These are phyloP conservation scores for Malus hybrid DNA, from an alignment of 331 rosid species.

Conservation along the genomic window DNA sequence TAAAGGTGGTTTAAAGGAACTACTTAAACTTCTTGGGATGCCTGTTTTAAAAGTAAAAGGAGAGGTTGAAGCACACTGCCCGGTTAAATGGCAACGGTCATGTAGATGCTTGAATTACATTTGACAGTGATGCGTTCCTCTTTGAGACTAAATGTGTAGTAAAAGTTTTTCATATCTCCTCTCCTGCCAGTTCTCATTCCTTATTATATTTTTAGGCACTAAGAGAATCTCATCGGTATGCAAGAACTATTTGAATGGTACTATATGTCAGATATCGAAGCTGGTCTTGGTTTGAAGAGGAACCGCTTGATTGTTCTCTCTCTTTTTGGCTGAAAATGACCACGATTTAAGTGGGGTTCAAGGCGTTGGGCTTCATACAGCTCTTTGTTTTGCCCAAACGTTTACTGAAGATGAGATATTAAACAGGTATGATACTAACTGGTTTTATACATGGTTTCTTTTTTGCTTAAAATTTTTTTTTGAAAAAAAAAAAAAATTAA, in stretches of 20 bases:
- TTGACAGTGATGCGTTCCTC: slow-evolving; percentile 89
- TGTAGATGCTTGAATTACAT: slow-evolving; percentile 85
- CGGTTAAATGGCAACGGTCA: slow-evolving; percentile 66
- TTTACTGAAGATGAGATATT: slow-evolving; percentile 59
- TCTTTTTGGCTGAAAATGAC: slow-evolving; percentile 52
- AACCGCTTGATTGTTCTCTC: slow-evolving; percentile 45
- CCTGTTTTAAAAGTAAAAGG: slow-evolving; percentile 48
- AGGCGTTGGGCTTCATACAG: slow-evolving; percentile 75
- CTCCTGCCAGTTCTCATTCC: neutral
- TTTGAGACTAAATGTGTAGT: too few species aligned
- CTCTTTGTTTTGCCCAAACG: slow-evolving; percentile 35
- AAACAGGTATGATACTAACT: slow-evolving; percentile 38
- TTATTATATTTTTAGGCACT: neutral
- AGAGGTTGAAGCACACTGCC: slow-evolving; percentile 93
- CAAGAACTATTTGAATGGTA: slow-evolving; percentile 95
- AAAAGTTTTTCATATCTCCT: too few species aligned
- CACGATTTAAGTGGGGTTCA: slow-evolving; percentile 48
- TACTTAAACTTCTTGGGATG: slow-evolving; percentile 49
- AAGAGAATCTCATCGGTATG: slow-evolving; percentile 23
- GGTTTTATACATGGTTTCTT: neutral
- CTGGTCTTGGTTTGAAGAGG: slow-evolving; percentile 46
- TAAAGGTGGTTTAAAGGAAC: slow-evolving; percentile 46
- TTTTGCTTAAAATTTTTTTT: neutral
- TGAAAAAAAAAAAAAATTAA: neutral
- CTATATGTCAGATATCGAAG: slow-evolving; percentile 78